Conservation (phyloP, 371 early-diverging fungal genomes). For the Mortierella sp. region DNA sequence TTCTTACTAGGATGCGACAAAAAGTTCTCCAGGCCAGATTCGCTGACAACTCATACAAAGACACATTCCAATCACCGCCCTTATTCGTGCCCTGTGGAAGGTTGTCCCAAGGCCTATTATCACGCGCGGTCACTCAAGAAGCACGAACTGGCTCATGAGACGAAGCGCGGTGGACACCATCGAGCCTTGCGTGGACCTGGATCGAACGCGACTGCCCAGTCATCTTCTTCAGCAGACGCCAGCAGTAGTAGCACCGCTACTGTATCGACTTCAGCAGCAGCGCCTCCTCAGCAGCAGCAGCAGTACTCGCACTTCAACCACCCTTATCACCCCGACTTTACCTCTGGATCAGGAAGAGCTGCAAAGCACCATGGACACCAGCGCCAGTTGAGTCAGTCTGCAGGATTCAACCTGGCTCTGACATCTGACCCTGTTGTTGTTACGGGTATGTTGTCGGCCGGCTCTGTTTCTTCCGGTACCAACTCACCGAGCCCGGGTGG, state of each 20-base stretch:
- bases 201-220: constrained; percentile 10
- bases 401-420: constrained; percentile 21
- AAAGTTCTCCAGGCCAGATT: constrained; percentile 88
- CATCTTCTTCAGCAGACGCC: neutral
- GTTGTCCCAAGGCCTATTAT: constrained; percentile 80
- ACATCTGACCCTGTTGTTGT: constrained; percentile 17
- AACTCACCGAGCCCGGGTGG: constrained; percentile 40
- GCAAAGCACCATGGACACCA: constrained; percentile 38
- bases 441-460: constrained; percentile 22
- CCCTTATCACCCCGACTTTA: constrained; percentile 35
- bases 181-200: constrained; percentile 27
- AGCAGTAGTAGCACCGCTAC: neutral
- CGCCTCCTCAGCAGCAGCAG: constrained; percentile 18
- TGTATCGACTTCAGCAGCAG: neutral
- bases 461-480: constrained; percentile 18
- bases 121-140: constrained; percentile 84
- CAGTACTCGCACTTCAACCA: constrained; percentile 27
- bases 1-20: constrained; percentile 77
- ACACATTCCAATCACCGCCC: constrained; percentile 85
- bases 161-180: constrained; percentile 17
- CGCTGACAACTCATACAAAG: constrained; percentile 88
- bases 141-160: constrained; percentile 71
- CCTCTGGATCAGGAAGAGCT: constrained; percentile 23
- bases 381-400: constrained; percentile 39
- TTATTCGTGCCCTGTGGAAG: constrained; percentile 67